These are phyloP conservation scores for Backusella westeae DNA, from an alignment of 192 early-diverging fungal species.

Conservation along the genomic window DNA sequence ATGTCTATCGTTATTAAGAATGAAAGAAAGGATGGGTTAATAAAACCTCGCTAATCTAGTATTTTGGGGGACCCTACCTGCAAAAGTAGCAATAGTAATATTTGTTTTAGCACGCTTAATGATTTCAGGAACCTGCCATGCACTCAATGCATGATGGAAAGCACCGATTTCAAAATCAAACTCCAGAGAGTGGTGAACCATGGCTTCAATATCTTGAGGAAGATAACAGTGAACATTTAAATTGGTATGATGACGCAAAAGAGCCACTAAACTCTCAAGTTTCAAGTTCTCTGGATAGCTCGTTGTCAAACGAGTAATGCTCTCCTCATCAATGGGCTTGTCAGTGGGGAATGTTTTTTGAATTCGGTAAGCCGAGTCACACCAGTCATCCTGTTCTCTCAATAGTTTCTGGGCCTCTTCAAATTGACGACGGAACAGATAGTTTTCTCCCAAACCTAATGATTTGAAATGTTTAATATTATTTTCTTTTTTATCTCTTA, in stretches of 20 bases:
- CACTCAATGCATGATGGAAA: conserved; percentile 64
- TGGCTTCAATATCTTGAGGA: conserved; percentile 56
- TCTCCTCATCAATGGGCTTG: conserved; percentile 20
- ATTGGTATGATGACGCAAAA: conserved; percentile 52
- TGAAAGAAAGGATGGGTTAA: neutral
- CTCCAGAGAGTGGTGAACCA: conserved; percentile 54
- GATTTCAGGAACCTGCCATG: conserved; percentile 51
- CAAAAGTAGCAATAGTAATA: conserved; percentile 57
- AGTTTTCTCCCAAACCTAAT: conserved; percentile 37
- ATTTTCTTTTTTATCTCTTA: neutral
- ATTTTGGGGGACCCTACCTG: conserved; percentile 15
- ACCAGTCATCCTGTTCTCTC: conserved; percentile 61
- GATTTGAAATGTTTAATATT: neutral
- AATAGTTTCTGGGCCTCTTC: conserved; percentile 36
- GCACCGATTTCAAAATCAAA: conserved; percentile 58
- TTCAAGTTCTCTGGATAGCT: conserved; percentile 49
- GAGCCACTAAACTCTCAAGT: conserved; percentile 51
- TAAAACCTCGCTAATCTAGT: neutral
- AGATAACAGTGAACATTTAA: conserved; percentile 59
- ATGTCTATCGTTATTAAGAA: conserved; percentile 25
- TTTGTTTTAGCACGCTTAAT: conserved; percentile 49
- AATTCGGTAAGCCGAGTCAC: conserved; percentile 30
- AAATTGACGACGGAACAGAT: conserved; percentile 44
- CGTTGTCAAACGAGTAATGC: conserved; percentile 16
- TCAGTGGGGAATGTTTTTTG: conserved; percentile 15